These are phyloP conservation scores for Pseudogymnoascus sp. DNA, from an alignment of 2,329 filamentous ascomycete genomes.

Conservation along the genomic window DNA sequence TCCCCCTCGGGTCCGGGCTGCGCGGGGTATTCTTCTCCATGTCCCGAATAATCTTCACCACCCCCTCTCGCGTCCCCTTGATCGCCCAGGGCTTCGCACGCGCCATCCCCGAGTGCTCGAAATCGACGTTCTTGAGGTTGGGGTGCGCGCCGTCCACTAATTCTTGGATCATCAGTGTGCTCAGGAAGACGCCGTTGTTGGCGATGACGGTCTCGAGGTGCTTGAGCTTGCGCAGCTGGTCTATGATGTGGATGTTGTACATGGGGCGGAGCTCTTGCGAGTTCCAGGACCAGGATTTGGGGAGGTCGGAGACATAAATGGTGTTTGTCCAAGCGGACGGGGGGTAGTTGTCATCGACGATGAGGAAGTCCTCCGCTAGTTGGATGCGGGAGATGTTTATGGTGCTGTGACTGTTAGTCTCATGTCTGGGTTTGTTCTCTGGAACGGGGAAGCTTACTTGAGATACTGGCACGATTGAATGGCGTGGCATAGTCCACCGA, in stretches of 20 bases:
- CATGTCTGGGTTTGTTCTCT: not conserved
- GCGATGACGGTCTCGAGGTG: slow-evolving; percentile 15
- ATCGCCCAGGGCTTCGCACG: slow-evolving; percentile 16
- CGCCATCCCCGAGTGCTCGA: slow-evolving; percentile 17
- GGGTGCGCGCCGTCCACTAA: not conserved
- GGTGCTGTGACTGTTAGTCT: slow-evolving; percentile 11
- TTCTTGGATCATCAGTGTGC: slow-evolving; percentile 9
- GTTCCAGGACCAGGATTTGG: slow-evolving; percentile 14
- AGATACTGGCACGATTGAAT: slow-evolving; percentile 17
- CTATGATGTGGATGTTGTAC: slow-evolving; percentile 15
- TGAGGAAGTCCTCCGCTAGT: slow-evolving; percentile 15
- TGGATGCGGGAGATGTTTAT: slow-evolving; percentile 17
- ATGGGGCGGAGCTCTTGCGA: slow-evolving; percentile 11
- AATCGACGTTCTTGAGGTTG: slow-evolving; percentile 15
- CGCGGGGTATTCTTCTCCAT: slow-evolving; percentile 5
- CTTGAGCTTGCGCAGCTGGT: slow-evolving; percentile 10
- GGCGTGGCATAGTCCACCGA: slow-evolving; percentile 19
- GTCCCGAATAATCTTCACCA: slow-evolving; percentile 11
- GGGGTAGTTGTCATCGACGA: slow-evolving; percentile 8
- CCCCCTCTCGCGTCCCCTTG: slow-evolving; percentile 13
- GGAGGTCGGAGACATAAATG: slow-evolving; percentile 13
- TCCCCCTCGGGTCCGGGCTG: not conserved
- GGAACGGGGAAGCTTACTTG: not conserved
- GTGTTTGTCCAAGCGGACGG: slow-evolving; percentile 7
- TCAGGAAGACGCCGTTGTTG: slow-evolving; percentile 14